A percentile compares a stretch with the other conserved stretches of the same genome.
Evolutionary conservation across 257 asterid genomes (phyloP).

Genomic region (Nicotiana benthamiana): DNA sequence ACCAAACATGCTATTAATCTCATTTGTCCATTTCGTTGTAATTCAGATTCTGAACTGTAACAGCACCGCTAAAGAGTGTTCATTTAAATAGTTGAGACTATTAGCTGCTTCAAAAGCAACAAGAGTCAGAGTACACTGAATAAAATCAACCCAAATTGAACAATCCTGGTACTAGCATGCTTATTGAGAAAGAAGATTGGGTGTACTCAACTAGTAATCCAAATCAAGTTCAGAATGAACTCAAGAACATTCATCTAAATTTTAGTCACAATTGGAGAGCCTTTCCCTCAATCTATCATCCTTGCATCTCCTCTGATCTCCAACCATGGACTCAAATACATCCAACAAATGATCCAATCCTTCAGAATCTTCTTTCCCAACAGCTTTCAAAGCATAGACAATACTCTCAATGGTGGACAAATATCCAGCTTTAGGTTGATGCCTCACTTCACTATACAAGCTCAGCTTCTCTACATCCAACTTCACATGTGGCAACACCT

Average conservation of each 20-base stretch:
- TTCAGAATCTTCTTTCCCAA: constrained; percentile 42
- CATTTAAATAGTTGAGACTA: neutral
- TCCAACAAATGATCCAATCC: constrained; percentile 65
- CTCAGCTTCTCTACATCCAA: constrained; percentile 50
- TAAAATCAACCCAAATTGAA: neutral
- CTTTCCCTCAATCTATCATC: constrained; percentile 44
- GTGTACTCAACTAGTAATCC: neutral
- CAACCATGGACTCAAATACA: constrained; percentile 81
- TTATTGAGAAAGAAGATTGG: neutral
- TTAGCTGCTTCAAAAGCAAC: neutral
- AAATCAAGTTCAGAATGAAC: neutral
- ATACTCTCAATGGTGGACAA: constrained; percentile 93
- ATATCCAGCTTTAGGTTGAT: constrained; percentile 72
- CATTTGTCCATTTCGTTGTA: no score
- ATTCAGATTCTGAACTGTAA: neutral
- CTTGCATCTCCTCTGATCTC: constrained; percentile 72
- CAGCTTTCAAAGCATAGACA: constrained; percentile 71
- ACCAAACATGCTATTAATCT: no score
- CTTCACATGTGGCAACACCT: constrained; percentile 62
- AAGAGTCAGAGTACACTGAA: neutral
- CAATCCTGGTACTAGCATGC: neutral
- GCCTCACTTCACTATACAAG: constrained; percentile 83
- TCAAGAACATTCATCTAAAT: neutral
- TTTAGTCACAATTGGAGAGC: constrained; percentile 4
- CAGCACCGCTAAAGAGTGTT: neutral